Base-by-base conservation (phyloP, 306 rosid genomes). In the Myrica gale region DNA sequence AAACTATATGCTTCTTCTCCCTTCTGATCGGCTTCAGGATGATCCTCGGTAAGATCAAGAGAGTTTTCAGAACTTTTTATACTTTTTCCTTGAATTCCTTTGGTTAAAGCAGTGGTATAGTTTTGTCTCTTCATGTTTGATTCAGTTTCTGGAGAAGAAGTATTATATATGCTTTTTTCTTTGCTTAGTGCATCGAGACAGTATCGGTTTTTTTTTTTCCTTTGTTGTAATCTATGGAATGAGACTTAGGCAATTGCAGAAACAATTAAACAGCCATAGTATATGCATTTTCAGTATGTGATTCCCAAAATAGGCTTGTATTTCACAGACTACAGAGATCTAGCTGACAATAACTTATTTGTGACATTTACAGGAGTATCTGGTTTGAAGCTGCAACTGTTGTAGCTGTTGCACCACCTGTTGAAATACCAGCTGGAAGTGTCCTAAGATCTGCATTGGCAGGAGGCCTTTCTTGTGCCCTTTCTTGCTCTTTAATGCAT, bases 341-440 rank as follows among this genome's bases (percentile, higher is more conserved):
- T 74, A 62, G 60, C 71, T 85, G 71, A 52, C 21, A 20, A 15
- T 74, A 70, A 80, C 75, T 80, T 74, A 66, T 41, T 76, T 78
- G 62, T 53, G 66, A 74, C 57, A 55, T 61, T 43, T 84, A 60
- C 90, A 95, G 99, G 97, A 92, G 97, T 81, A 89, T 96, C 80
- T 96, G 99, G 99, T 96, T 96, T 86, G 98, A 96, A 84, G 99
- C 99, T 82, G 99, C 99, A 2, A 92, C 98, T 23, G 97, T 96
- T 74, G 99, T 92, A 86, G 96, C 98, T n/a, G 97, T 92, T 82
- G 91, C 99, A 73, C 98, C 99, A 44, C 82, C 97, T 32, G 89
- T 92, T 74, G 92, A 92, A 87, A 84, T 92, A 82, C 97, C 96
- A 45, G 92, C 98, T 47, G 99, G 97, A 78, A 96, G 96, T 75